These are phyloP conservation scores for Psilocybe cubensis DNA, from an alignment of 768 basidiomycete genomes.

Conservation along the genomic window DNA sequence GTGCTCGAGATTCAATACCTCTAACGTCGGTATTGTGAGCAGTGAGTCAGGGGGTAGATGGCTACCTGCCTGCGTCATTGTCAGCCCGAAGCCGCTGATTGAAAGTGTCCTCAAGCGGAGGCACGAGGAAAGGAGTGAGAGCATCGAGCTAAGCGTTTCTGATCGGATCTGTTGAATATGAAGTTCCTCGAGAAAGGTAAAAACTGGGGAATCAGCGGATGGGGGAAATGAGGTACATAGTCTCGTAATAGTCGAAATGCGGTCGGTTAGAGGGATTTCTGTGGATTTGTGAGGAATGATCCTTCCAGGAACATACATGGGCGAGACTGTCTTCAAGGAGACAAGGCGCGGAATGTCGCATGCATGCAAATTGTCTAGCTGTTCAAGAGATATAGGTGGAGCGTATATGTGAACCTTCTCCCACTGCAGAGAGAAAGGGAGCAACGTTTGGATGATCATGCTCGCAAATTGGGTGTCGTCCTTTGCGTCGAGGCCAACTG, in stretches of 20 bases:
- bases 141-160: conserved; percentile 14
- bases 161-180: conserved; percentile 15
- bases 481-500: conserved; percentile 14
- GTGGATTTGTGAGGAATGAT: background rate
- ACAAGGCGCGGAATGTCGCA: conserved; percentile 15
- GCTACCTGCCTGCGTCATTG: background rate
- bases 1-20: conserved; percentile 19
- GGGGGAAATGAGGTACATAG: conserved; percentile 12
- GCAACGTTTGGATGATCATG: conserved; percentile 9
- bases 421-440: conserved; percentile 17
- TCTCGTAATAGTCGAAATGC: conserved; percentile 8
- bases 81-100: conserved; percentile 17
- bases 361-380: conserved; percentile 4
- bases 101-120: conserved; percentile 12
- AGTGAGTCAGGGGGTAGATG: background rate
- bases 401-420: conserved; percentile 15
- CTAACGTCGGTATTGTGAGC: conserved; percentile 12
- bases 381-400: conserved; percentile 3
- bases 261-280: conserved; percentile 8
- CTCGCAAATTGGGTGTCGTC: conserved; percentile 4
- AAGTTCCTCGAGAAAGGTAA: conserved; percentile 15
- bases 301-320: background rate
- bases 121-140: conserved; percentile 13
- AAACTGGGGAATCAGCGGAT: conserved; percentile 4
- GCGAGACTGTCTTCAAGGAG: conserved; percentile 13